Evolutionary conservation across 768 basidiomycete genomes (phyloP).

Genomic region (Mycena floridula): DNA sequence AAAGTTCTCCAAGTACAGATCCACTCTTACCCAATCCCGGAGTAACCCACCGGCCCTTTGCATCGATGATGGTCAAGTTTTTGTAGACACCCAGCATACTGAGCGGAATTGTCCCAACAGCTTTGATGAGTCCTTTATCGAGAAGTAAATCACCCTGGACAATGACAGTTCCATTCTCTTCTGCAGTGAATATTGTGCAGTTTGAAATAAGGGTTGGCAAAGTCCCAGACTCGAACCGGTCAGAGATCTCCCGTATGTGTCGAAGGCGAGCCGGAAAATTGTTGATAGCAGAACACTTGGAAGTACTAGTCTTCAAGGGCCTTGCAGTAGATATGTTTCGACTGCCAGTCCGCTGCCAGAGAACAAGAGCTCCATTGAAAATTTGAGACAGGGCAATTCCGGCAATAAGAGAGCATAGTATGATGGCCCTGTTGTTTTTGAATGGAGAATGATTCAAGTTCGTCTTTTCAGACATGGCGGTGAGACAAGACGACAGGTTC

Average conservation of each 20-base stretch:
- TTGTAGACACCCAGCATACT: slow-evolving; percentile 25
- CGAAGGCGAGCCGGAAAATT: too few relatives aligned
- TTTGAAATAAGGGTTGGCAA: slow-evolving; percentile 65
- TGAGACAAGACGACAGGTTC: too few relatives aligned
- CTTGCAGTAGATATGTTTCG: too few relatives aligned
- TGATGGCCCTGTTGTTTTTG: too few relatives aligned
- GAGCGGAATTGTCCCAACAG: slow-evolving; percentile 46
- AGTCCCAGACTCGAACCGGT: slow-evolving; percentile 63
- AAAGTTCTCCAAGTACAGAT: slow-evolving; percentile 26
- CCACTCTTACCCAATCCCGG: slow-evolving; percentile 53
- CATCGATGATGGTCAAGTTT: slow-evolving; percentile 54
- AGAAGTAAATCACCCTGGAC: slow-evolving; percentile 63
- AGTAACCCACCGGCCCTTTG: slow-evolving; percentile 61
- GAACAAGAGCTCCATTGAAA: too few relatives aligned
- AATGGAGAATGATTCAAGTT: too few relatives aligned
- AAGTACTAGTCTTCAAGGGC: too few relatives aligned
- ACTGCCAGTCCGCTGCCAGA: too few relatives aligned
- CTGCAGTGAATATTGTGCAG: slow-evolving; percentile 62
- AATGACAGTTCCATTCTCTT: slow-evolving; percentile 43
- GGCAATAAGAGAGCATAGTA: too few relatives aligned
- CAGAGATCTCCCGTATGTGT: slow-evolving; percentile 43
- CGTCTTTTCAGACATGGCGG: too few relatives aligned
- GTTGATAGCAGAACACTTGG: too few relatives aligned
- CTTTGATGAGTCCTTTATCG: slow-evolving; percentile 57
- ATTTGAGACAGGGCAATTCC: too few relatives aligned